phyloP scores from a whole-genome alignment of 306 rosid genomes.

The Lagenaria siceraria region DNA sequence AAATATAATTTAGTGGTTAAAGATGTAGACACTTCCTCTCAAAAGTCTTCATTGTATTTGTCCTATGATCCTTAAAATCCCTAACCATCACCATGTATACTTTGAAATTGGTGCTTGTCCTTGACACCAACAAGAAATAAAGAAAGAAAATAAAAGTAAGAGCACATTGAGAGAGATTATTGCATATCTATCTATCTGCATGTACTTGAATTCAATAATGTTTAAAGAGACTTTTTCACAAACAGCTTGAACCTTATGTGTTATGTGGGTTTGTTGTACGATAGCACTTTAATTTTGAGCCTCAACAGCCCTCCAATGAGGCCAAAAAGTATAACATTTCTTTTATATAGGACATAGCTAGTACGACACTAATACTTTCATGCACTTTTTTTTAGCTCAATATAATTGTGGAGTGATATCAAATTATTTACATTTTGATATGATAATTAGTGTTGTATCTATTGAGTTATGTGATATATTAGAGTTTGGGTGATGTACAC shows the following conservation, averaged over 20 bases:
- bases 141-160: neutral
- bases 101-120: neutral
- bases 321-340: neutral
- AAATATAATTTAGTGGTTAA: neutral
- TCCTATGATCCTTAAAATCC: neutral
- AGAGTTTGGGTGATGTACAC: neutral
- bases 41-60: slow-evolving; percentile 2
- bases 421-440: neutral
- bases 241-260: neutral
- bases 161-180: neutral
- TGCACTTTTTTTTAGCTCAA: neutral
- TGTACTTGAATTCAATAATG: slow-evolving; percentile 3
- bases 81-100: neutral
- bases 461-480: no score
- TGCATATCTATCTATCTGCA: neutral
- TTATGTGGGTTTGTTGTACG: neutral
- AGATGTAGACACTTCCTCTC: neutral
- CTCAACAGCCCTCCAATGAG: neutral
- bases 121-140: neutral
- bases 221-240: neutral
- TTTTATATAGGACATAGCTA: neutral
- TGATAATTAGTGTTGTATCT: neutral
- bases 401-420: no score
- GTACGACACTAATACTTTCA: neutral
- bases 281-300: neutral